These are phyloP conservation scores for Fusarium mexicanum DNA, from an alignment of 2,329 filamentous ascomycete species.

Conservation along the genomic window DNA sequence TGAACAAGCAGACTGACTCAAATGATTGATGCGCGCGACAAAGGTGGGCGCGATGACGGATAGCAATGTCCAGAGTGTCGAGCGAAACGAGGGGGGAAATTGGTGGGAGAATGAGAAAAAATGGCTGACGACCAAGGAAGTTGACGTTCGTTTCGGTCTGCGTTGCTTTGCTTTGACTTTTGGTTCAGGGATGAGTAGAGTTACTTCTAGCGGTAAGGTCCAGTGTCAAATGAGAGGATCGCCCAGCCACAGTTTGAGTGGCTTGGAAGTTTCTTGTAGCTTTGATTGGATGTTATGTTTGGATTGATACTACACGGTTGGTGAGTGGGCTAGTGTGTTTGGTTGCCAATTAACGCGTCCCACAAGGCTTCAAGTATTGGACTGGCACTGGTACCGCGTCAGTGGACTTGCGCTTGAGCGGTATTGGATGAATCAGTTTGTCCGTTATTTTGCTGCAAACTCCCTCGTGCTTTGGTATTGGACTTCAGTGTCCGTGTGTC, in stretches of 20 bases:
- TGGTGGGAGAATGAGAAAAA: constrained; percentile 34
- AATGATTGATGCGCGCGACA: constrained; percentile 25
- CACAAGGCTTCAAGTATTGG: constrained; percentile 4
- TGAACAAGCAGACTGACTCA: constrained; percentile 14
- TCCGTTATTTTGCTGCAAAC: constrained; percentile 11
- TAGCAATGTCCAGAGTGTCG: constrained; percentile 32
- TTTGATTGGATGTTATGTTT: constrained; percentile 22
- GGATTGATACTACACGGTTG: constrained; percentile 33
- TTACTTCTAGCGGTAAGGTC: constrained; percentile 28
- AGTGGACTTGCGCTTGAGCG: background rate
- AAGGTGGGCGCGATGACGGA: constrained; percentile 22
- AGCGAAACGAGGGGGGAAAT: constrained; percentile 30
- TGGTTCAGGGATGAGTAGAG: constrained; percentile 43
- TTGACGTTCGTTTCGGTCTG: constrained; percentile 35
- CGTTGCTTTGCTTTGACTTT: constrained; percentile 34
- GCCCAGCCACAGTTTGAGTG: constrained; percentile 37
- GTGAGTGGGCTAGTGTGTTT: constrained; percentile 1
- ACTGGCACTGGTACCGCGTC: background rate
- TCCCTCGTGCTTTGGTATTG: background rate
- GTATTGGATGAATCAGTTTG: background rate
- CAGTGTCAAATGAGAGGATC: constrained; percentile 17
- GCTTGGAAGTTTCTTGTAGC: constrained; percentile 8
- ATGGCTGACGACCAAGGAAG: constrained; percentile 40
- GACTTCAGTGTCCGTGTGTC: background rate
- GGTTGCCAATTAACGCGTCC: constrained; percentile 35